Evolutionary conservation across 2,329 filamentous ascomycete genomes (phyloP), one percentile per base, ranked within the genome.

Genomic region (Thermoascus crustaceus): DNA sequence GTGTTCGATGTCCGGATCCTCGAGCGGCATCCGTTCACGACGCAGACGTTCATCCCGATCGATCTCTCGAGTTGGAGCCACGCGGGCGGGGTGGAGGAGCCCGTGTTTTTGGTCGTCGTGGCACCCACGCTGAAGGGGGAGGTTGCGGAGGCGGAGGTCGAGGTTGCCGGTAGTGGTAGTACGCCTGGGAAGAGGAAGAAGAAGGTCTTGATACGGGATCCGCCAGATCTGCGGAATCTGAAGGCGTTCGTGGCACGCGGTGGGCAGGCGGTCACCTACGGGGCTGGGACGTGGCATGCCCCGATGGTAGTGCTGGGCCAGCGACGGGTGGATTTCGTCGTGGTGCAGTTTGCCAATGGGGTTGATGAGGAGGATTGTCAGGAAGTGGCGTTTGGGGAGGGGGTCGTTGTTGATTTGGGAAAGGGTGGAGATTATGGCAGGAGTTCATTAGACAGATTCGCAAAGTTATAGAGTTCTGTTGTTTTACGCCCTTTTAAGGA

Each of bases 11-110:
- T 95, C 35, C 63, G 64, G 13, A 75, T 94, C 38, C 75, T 96
- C 19, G 91, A 98, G 60, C 73, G 91, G 24, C 91, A 98, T 61
- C 89, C 91, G 0, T 96, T 80, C 62, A 96, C 91, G 1, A 85
- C 85, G 1, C 91, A 98, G 66, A 94, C 87, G 0, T 96, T 98
- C 60, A 73, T 85, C 27, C 91, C 91, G 0, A 67, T 95, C 33
- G 75, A 76, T 22, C 50, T 79, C 18, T 67, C 52, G 8, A 48
- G 47, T 14, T 45, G 55, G 35, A 37, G 41, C 1, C 40, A 44
- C 27, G 48, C 48, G 5, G 50, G 44, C 1, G 39, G 45, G 5
- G 47, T 51, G 18, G 46, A 48, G 9, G 53, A 58, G 13, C 55
- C 61, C 0, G 42, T 53, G 14, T 95, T 89, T 58, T 73, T 98